A percentile compares a stretch with the other conserved stretches of the same genome.
Evolutionary conservation across 495 filamentous ascomycete species (phyloP).

Genomic region (Achaetomiella virescens): DNA sequence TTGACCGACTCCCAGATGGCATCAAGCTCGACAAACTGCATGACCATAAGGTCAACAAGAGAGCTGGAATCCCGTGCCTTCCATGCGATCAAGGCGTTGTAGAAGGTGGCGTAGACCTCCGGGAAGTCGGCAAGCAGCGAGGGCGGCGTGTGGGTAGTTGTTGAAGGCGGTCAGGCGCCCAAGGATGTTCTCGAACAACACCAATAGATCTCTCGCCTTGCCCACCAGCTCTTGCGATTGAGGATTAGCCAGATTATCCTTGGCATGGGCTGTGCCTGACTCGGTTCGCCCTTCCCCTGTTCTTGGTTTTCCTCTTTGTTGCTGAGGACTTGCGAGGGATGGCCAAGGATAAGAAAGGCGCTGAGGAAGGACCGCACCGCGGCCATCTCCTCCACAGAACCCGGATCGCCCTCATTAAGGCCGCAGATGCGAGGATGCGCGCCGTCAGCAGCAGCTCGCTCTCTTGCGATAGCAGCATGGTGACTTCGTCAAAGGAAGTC

Average conservation of each 20-base stretch:
- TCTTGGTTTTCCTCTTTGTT: conserved; percentile 64
- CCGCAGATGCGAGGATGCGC: conserved; percentile 70
- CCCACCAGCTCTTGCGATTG: conserved; percentile 69
- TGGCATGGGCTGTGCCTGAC: conserved; percentile 40
- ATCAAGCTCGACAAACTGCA: conserved; percentile 91
- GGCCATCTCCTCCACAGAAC: conserved; percentile 65
- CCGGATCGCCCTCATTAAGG: conserved; percentile 62
- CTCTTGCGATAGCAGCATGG: conserved; percentile 67
- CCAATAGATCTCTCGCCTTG: conserved; percentile 80
- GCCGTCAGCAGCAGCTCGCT: conserved; percentile 63
- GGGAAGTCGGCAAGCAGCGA: conserved; percentile 55
- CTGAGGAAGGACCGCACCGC: conserved; percentile 86
- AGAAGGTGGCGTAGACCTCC: conserved; percentile 72
- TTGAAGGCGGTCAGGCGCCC: conserved; percentile 48
- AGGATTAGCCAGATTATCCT: conserved; percentile 50
- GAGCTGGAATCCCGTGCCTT: conserved; percentile 86
- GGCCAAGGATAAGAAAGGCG: conserved; percentile 86
- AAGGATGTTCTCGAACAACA: conserved; percentile 73
- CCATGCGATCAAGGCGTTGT: conserved; percentile 91
- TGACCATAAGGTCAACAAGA: conserved; percentile 88
- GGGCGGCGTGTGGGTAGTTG: conserved; percentile 52
- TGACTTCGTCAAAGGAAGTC: conserved; percentile 77
- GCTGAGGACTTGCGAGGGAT: conserved; percentile 84
- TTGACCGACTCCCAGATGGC: conserved; percentile 96
- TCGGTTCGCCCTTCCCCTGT: conserved; percentile 62